Evolutionary conservation across 176 grass and related monocot species (phyloP).

Genomic region (Poa pratensis): DNA sequence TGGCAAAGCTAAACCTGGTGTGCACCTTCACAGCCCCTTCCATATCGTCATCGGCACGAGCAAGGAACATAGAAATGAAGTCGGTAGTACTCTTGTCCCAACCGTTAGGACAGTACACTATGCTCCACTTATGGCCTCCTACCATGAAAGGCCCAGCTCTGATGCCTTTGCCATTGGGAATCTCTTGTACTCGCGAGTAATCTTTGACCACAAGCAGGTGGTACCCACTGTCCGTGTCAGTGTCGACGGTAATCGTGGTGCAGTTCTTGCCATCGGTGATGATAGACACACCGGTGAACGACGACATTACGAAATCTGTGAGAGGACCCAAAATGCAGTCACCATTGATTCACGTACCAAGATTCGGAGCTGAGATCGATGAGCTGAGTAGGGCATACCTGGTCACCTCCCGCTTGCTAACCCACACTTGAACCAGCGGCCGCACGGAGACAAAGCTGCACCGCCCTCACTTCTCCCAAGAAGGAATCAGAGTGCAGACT

Average conservation of each 20-base stretch:
- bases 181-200: not conserved
- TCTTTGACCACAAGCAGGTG: too few relatives aligned
- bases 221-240: not conserved
- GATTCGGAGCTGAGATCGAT: not conserved
- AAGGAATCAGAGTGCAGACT: too few relatives aligned
- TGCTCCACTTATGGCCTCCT: not conserved
- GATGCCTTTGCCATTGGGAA: not conserved
- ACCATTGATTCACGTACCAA: not conserved
- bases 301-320: not conserved
- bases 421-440: too few relatives aligned
- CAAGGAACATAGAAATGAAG: too few relatives aligned
- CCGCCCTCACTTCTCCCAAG: not conserved
- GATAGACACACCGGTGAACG: not conserved
- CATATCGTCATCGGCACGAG: rapidly evolving
- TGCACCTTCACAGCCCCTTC: not conserved
- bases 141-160: not conserved
- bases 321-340: not conserved
- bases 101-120: not conserved
- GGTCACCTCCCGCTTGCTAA: not conserved
- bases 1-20: not conserved
- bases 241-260: not conserved
- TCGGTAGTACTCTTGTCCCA: not conserved
- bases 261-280: not conserved
- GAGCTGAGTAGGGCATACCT: not conserved
- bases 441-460: not conserved